phyloP scores from a whole-genome alignment of 495 filamentous ascomycete genomes.

The Aspergillus cristatus region DNA sequence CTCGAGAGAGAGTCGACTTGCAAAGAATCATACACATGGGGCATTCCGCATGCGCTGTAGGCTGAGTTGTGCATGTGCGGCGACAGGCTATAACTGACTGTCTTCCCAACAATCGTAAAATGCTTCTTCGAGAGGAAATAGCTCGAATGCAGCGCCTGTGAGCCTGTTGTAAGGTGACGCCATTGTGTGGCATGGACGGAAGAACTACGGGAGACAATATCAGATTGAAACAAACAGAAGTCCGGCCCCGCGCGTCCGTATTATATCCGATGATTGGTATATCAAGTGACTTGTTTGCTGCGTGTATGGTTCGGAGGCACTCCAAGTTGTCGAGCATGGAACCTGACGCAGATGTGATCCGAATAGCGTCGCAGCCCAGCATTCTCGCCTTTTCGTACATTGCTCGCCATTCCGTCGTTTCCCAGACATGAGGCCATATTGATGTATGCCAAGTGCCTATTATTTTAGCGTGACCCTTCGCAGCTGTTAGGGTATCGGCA shows the following conservation, averaged over 20 bases:
- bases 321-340: constrained; percentile 5
- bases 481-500: too few species aligned
- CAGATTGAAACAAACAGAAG: constrained; percentile 49
- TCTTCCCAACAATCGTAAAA: constrained; percentile 20
- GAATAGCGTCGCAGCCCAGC: constrained; percentile 8
- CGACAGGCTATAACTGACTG: constrained; percentile 15
- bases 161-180: constrained; percentile 11
- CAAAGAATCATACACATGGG: constrained; percentile 49
- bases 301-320: constrained; percentile 4
- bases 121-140: constrained; percentile 30
- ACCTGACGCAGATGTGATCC: constrained; percentile 10
- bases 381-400: background rate
- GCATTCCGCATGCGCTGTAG: constrained; percentile 55
- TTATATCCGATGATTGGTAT: constrained; percentile 17
- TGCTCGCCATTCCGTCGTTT: too few species aligned
- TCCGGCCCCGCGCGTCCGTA: constrained; percentile 42
- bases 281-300: background rate
- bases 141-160: constrained; percentile 32
- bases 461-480: constrained; percentile 7
- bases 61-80: constrained; percentile 53
- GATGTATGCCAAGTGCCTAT: too few species aligned
- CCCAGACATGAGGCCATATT: too few species aligned
- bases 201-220: constrained; percentile 49
- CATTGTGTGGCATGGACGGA: background rate
- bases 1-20: constrained; percentile 45